Evolutionary conservation across 1,284 basidiomycete species (phyloP), one percentile per base, ranked within the genome.

Genomic region (Ustilago lituana): DNA sequence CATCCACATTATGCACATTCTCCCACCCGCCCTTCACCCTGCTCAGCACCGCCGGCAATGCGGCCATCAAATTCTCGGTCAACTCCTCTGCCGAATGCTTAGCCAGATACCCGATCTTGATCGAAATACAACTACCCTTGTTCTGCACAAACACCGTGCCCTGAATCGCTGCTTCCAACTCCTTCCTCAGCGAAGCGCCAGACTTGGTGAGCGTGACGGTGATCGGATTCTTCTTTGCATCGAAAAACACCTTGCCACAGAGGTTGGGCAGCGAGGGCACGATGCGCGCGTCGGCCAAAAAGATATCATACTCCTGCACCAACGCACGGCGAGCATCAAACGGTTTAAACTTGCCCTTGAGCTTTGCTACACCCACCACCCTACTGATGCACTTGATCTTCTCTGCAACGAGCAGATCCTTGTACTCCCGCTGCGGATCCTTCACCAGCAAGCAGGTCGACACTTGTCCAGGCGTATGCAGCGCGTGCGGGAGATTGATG

Each of bases 181-280:
- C 93, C 35, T 86, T 86, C 82, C 95, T 94, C 60, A 98, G 85
- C 10, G 22, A 26, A 0, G 51, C 57, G 82, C 94, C 90, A 79
- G 93, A 94, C 43, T 89, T 88, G 35, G 74, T 65, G 46, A 98
- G 79, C 74, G 89, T 89, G 35, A 98, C 94, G 2, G 95, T 92
- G 45, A 98, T 91, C 2, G 95, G 95, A 82, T 94, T 91, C 84
- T 98, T 98, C 84, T 97, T 97, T 1, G 93, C 91, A 20, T 92
- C 87, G 74, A 97, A 94, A 86, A 93, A 98, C 74, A 90, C 91
- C 63, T 88, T 90, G 20, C 95, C 96, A 5, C 98, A 86, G 41
- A 97, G 83, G 61, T 88, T 89, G 3, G 95, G 95, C 62, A 98
- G 86, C 53, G 93, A 84, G n/a, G 91, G 89, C 22, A 96, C 85